phyloP scores from a whole-genome alignment of 805 yeast genomes.

The Starmerella roubikii region DNA sequence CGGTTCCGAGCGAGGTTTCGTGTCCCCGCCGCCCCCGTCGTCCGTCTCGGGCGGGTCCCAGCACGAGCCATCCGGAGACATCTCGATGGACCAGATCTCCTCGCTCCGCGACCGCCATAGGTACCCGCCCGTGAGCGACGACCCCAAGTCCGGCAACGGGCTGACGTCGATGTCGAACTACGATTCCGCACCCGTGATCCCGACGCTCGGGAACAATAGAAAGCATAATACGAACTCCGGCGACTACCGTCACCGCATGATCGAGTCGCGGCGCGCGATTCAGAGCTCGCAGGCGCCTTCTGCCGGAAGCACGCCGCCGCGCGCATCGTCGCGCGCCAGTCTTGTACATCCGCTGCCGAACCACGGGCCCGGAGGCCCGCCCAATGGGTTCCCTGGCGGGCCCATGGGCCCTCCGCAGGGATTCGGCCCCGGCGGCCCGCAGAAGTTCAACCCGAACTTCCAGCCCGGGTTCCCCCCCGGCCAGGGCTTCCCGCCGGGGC shows the following conservation, averaged over 20 bases:
- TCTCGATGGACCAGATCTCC: slow-evolving; percentile 18
- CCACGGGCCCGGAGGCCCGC: too few relatives aligned
- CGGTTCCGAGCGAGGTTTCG: too few relatives aligned
- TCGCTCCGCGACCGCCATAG: slow-evolving; percentile 26
- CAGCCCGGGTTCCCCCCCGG: too few relatives aligned
- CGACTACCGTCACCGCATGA: slow-evolving; percentile 21
- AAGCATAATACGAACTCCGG: slow-evolving; percentile 5
- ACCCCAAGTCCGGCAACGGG: slow-evolving; percentile 23
- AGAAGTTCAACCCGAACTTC: too few relatives aligned
- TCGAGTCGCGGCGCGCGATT: slow-evolving; percentile 20
- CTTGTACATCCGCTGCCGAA: too few relatives aligned
- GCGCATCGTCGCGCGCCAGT: too few relatives aligned
- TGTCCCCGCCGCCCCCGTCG: not conserved
- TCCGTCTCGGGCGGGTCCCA: too few relatives aligned
- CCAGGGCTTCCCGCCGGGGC: not conserved
- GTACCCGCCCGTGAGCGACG: slow-evolving; percentile 23
- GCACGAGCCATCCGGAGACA: slow-evolving; percentile 5
- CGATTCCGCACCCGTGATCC: slow-evolving; percentile 29
- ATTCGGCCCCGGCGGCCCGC: too few relatives aligned
- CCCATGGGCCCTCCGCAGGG: too few relatives aligned
- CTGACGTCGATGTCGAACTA: slow-evolving; percentile 22
- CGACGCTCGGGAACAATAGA: slow-evolving; percentile 19
- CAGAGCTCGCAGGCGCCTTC: slow-evolving; percentile 17
- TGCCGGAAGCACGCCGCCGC: too few relatives aligned
- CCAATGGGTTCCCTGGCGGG: too few relatives aligned